Base-by-base conservation (phyloP, 208 protist species). In the Leishmania turanica region DNA sequence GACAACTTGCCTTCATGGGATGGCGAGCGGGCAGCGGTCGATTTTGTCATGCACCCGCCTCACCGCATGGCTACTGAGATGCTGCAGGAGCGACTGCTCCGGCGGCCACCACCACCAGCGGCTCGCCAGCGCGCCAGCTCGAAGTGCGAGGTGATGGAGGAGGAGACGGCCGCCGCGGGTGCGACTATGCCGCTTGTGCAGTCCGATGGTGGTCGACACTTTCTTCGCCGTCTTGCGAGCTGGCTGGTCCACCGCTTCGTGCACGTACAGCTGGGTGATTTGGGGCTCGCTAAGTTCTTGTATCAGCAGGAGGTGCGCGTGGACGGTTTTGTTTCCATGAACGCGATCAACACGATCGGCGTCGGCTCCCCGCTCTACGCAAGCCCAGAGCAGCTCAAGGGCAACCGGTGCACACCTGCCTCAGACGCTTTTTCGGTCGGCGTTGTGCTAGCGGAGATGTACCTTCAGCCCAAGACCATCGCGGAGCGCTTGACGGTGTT, bases 351-450 rank as follows among this genome's bases (percentile, higher is more conserved):
- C 86, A 98, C 95, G 3, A 66, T 88, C 13, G 95, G 95, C 9
- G 89, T 92, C n/a, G 95, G 95, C 82, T 96, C 95, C 0, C 92
- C 95, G 7, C 86, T 98, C 64, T 98, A 98, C 86, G 90, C 92
- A 2, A 96, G 92, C 73, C 95, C 95, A 13, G 95, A 98, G 90
- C 95, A 98, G 83, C 83, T 96, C 11, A 79, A 84, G 9, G 93
- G 93, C 8, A 81, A 84, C 19, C 56, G 89, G 2, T 94, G 89
- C 80, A 96, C 90, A 3, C 49, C 87, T 24, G 87, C 88, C 60
- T 91, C 93, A 0, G 95, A 98, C 75, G 86, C 83, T 17, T 98
- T 92, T 75, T 89, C 93, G 0, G 45, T 91, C 19, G 95, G 91
- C n/a, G 83, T 98, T 2, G 70, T 98, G 47, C 73, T 96, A 42